Evolutionary conservation across 23 red algal genomes (phyloP), one percentile per base, ranked within the genome.

Genomic region (Agarophyton chilense): DNA sequence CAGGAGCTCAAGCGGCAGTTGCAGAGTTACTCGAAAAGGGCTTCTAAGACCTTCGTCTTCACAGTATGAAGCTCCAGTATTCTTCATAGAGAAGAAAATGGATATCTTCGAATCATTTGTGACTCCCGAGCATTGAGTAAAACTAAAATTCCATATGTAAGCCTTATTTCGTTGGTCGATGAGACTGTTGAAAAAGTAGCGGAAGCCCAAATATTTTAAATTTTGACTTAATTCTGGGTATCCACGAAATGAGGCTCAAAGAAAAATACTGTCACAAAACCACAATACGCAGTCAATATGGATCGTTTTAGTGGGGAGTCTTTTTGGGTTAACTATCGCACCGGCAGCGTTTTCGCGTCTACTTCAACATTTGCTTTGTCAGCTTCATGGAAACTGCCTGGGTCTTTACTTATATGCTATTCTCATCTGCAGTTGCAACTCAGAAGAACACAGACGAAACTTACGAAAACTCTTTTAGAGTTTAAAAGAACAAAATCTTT

Each of bases 101-200:
- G 83, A 50, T 38, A 41, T 34, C 51, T 88, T 38, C 50, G 83
- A 45, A 57, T 75, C 53, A 29, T 72, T 1, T 72, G 46, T 26
- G 83, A 88, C 49, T 88, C 76, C 33, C 58, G 67, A 22, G 83
- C 51, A 21, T 55, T 88, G 8, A 88, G 77, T 39, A 72, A 74
- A 13, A 72, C 77, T 9, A 88, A 66, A 21, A 31, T 75, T 41
- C 26, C 46, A 43, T 47, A 88, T 31, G 67, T 22, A 16, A 74
- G 57, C 50, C 66, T 47, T 34, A 49, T 88, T 38, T 49, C 83
- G 16, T 53, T 72, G 12, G 77, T 88, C 12, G 45, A 88, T 26
- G 43, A 88, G 33, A 76, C 52, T 12, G 40, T 77, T n/a, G 83
- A 88, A 47, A 66, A 88, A 55, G 38, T 88, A 17, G 47, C 43